Conservation (phyloP, 2,329 filamentous ascomycete species). For the Diaporthe vaccinii region DNA sequence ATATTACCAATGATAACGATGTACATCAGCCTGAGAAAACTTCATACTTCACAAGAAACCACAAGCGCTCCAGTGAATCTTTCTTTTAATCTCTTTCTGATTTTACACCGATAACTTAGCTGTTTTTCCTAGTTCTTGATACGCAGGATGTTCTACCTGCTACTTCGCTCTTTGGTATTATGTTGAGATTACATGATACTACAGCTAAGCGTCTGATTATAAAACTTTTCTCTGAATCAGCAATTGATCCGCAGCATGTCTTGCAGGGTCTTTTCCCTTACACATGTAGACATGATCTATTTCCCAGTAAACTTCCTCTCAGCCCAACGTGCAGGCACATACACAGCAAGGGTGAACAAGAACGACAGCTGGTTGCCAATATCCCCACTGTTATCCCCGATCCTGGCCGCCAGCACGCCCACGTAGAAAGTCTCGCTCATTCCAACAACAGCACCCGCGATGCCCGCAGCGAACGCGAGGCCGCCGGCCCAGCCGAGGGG, state of each 20-base stretch:
- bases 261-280: not conserved
- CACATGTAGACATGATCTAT: conserved; percentile 42
- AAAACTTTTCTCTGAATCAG: too few relatives aligned
- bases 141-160: not conserved
- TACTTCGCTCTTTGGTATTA: not conserved
- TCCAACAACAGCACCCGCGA: conserved; percentile 66
- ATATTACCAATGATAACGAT: not conserved
- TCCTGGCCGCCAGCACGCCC: conserved; percentile 58
- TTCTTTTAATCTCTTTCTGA: not conserved
- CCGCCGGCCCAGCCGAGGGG: conserved; percentile 59
- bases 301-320: conserved; percentile 62
- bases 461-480: conserved; percentile 58
- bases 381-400: conserved; percentile 61
- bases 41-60: not conserved
- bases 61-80: not conserved
- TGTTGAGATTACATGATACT: too few relatives aligned
- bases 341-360: conserved; percentile 61
- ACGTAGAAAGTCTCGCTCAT: conserved; percentile 72
- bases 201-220: not conserved
- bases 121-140: not conserved
- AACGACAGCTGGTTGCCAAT: conserved; percentile 67
- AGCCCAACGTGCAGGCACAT: conserved; percentile 60
- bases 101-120: too few relatives aligned
- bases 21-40: not conserved
- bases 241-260: too few relatives aligned